Conservation (phyloP, 768 basidiomycete species). For the Rhizopogon vinicolor region DNA sequence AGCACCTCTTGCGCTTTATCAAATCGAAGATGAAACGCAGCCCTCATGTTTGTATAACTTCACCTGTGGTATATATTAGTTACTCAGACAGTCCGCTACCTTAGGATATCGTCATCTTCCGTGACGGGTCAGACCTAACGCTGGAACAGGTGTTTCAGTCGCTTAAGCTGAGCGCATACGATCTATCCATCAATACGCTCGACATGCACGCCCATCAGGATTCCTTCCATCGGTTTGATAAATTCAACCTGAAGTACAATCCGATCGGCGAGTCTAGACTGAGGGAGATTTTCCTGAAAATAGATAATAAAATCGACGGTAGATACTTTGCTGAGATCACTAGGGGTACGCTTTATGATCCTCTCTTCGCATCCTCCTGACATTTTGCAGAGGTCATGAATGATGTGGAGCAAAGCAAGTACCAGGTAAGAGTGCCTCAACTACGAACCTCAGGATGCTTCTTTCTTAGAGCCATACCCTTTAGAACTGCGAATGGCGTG, state of each 20-base stretch:
- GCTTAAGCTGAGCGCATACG: constrained; percentile 91
- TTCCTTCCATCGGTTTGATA: constrained; percentile 97
- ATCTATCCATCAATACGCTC: constrained; percentile 96
- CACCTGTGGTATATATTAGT: background rate
- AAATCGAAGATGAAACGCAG: constrained; percentile 96
- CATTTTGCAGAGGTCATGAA: constrained; percentile 78
- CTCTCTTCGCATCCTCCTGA: background rate
- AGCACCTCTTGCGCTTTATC: constrained; percentile 96
- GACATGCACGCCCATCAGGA: constrained; percentile 99
- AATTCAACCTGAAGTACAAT: constrained; percentile 97
- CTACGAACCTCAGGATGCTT: background rate
- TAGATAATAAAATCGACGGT: constrained; percentile 91
- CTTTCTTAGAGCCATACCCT: background rate
- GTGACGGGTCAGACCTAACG: constrained; percentile 86
- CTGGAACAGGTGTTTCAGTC: constrained; percentile 95
- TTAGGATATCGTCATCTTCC: constrained; percentile 93
- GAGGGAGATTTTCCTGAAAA: constrained; percentile 97
- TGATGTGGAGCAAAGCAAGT: constrained; percentile 98
- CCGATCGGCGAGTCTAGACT: constrained; percentile 93
- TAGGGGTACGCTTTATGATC: constrained; percentile 48
- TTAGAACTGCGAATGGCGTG: constrained; percentile 94
- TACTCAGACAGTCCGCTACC: background rate
- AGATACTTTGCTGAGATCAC: constrained; percentile 94
- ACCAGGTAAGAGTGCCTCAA: constrained; percentile 59
- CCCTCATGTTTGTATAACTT: constrained; percentile 52